Evolutionary conservation across 805 yeast genomes (phyloP), one percentile per base, ranked within the genome.

Genomic region (Brettanomyces anomalus): DNA sequence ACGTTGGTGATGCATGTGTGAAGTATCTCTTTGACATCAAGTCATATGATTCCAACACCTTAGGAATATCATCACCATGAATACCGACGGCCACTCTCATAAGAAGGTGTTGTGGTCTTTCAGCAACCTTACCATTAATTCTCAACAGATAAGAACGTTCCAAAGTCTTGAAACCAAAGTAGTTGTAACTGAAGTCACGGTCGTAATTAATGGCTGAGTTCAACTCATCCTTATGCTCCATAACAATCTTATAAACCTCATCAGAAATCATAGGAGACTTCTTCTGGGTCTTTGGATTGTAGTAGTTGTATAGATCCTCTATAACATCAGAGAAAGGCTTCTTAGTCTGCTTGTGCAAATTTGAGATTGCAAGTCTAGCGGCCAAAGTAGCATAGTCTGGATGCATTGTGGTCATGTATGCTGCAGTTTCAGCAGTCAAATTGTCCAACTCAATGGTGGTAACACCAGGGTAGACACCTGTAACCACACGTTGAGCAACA

Each of bases 381-480:
- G 97, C 97, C 54, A 88, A 72, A 36, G 81, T 79, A 21, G 97
- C 96, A 56, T 90, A 89, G 67, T 93, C 97, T n/a, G 97, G 97
- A 64, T 90, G 97, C 49, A 85, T 77, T 11, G 97, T 90, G 46
- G 97, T 88, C 96, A 93, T 86, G 60, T 83, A 85, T 36, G 97
- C 97, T 45, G 96, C 95, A 32, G 96, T 88, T 66, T 93, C 98
- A 36, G 97, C 97, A 39, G 97, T 66, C 41, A 82, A 64, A 55
- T 80, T 79, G 53, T 80, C 88, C 46, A 84, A 68, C 63, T 93
- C 97, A 47, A 83, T 76, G 43, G 97, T 93, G 57, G 90, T 88
- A 42, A 93, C 98, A 57, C 97, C 97, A 58, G 87, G 94, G 64
- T 90, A 93, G 44, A 93, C 96, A 62, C 98, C 98, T 13, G 93